Conservation (phyloP, 306 rosid species). For the Corylus americana region DNA sequence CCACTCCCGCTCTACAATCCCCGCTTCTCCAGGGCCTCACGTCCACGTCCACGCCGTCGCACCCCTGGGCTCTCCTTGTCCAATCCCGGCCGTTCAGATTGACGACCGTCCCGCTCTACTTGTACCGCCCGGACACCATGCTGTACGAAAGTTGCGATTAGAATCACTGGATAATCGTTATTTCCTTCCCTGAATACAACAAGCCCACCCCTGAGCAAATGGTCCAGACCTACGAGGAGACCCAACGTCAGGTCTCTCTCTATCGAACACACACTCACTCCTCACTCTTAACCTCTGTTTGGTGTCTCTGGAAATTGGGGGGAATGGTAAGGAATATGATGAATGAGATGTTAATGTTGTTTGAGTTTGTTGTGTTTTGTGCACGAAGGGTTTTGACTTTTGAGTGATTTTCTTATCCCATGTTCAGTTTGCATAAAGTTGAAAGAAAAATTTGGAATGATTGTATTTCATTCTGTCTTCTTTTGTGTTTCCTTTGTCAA, state of each 20-base stretch:
- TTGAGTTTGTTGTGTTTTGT: background rate
- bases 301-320: background rate
- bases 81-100: conserved; percentile 47
- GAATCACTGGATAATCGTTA: conserved; percentile 79
- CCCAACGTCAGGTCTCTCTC: conserved; percentile 58
- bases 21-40: background rate
- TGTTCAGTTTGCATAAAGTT: background rate
- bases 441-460: no score
- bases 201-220: conserved; percentile 59
- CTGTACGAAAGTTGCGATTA: conserved; percentile 89
- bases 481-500: no score
- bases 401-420: background rate
- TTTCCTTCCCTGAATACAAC: conserved; percentile 57
- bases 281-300: background rate
- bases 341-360: background rate
- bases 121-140: conserved; percentile 53
- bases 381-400: no score
- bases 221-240: conserved; percentile 65
- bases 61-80: background rate
- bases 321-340: background rate
- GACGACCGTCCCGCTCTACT: conserved; percentile 34
- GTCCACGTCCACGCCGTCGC: conserved; percentile 17
- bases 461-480: no score
- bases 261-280: background rate
- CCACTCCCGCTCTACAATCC: conserved; percentile 2